phyloP scores from a whole-genome alignment of 352 stramenopile genomes.

The Phytophthora megakarya region DNA sequence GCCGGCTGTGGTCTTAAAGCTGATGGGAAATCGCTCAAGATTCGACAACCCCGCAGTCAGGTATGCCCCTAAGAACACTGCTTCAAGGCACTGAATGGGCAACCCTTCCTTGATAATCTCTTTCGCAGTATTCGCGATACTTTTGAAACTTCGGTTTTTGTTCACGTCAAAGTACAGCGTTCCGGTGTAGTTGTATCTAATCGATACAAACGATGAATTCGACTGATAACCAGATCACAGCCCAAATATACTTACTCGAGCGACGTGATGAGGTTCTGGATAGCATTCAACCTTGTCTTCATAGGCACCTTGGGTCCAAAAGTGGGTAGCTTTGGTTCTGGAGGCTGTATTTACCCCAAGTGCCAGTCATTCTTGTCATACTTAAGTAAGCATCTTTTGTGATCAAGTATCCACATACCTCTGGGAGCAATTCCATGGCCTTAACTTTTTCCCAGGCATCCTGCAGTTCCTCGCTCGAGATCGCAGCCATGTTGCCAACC shows the following conservation, averaged over 20 bases:
- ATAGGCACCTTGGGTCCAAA: constrained; percentile 64
- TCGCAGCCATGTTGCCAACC: constrained; percentile 45
- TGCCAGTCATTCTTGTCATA: not conserved
- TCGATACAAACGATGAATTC: not conserved
- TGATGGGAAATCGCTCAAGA: constrained; percentile 83
- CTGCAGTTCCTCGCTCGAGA: constrained; percentile 70
- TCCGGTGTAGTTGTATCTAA: constrained; percentile 88
- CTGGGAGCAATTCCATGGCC: constrained; percentile 49
- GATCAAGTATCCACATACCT: constrained; percentile 37
- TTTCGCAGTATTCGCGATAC: constrained; percentile 83
- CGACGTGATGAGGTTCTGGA: constrained; percentile 71
- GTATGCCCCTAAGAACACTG: constrained; percentile 84
- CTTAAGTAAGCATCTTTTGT: too few species aligned
- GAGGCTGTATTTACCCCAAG: constrained; percentile 36
- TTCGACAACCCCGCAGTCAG: constrained; percentile 71
- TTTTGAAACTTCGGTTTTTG: constrained; percentile 91
- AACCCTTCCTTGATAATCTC: constrained; percentile 85
- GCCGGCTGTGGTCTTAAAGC: constrained; percentile 82
- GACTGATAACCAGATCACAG: not conserved
- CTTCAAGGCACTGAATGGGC: constrained; percentile 90
- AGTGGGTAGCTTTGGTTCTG: constrained; percentile 61
- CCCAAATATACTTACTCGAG: constrained; percentile 55
- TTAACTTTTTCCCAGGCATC: constrained; percentile 75
- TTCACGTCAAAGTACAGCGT: constrained; percentile 86
- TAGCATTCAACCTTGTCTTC: constrained; percentile 55